Evolutionary conservation across 1,139 yeast genomes (phyloP).

Genomic region (Candida labiduridarum): DNA sequence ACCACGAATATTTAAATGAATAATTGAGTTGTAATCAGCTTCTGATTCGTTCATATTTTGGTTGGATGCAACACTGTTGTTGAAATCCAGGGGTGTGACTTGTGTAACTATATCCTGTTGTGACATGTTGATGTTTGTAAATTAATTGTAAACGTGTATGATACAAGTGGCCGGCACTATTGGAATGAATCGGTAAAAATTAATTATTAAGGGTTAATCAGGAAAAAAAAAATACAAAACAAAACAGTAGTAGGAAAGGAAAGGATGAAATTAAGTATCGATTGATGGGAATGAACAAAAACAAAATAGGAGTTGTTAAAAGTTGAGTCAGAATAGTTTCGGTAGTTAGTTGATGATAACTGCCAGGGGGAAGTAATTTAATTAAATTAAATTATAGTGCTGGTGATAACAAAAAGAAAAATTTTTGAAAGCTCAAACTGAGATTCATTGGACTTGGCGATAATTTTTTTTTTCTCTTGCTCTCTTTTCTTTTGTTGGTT

Average conservation of each 20-base stretch:
- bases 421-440: no score
- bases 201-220: background rate
- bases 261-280: background rate
- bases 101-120: slow-evolving; percentile 58
- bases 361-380: no score
- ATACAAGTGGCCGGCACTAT: background rate
- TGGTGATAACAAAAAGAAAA: no score
- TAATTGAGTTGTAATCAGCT: slow-evolving; percentile 63
- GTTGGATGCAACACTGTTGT: slow-evolving; percentile 12
- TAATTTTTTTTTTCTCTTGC: slow-evolving; percentile 15
- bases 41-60: slow-evolving; percentile 31
- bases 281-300: no score
- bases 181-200: background rate
- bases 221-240: background rate
- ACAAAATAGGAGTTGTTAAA: no score
- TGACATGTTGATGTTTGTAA: slow-evolving; percentile 18
- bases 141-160: background rate
- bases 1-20: slow-evolving; percentile 69
- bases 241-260: background rate
- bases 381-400: no score
- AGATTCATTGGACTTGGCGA: no score
- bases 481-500: slow-evolving; percentile 4
- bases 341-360: no score
- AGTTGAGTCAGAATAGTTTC: no score
- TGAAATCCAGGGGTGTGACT: slow-evolving; percentile 49